phyloP scores from a whole-genome alignment of 2,329 filamentous ascomycete genomes.

The Byssochlamys sp. region DNA sequence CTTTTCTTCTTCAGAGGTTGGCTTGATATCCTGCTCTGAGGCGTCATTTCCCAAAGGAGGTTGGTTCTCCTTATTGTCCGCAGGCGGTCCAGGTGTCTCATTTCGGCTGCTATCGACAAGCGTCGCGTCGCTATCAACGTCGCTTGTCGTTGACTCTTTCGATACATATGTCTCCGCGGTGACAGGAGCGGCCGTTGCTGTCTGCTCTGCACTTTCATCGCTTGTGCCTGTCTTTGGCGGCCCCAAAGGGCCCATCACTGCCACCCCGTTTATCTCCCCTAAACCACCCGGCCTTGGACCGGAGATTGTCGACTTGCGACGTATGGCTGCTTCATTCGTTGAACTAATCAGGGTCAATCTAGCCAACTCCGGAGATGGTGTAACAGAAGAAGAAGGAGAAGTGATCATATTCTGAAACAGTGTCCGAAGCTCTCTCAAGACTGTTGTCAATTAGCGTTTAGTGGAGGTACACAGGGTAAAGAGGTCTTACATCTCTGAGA shows the following conservation, averaged over 20 bases:
- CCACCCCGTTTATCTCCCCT: conserved; percentile 36
- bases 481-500: conserved; percentile 62
- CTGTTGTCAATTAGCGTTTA: conserved; percentile 36
- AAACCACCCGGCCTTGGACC: conserved; percentile 19
- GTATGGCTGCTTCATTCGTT: conserved; percentile 44
- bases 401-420: conserved; percentile 64
- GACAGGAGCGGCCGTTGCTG: conserved; percentile 3
- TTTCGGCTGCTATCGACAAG: conserved; percentile 22
- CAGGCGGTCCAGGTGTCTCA: conserved; percentile 9
- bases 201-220: conserved; percentile 10
- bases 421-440: conserved; percentile 61
- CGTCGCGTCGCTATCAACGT: conserved; percentile 25
- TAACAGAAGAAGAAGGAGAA: conserved; percentile 53
- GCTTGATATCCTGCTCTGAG: conserved; percentile 16
- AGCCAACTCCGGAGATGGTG: conserved; percentile 66
- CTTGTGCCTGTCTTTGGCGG: conserved; percentile 21
- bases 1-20: conserved; percentile 5
- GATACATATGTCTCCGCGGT: conserved; percentile 10
- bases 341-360: conserved; percentile 63
- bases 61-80: conserved; percentile 33
- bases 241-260: conserved; percentile 38
- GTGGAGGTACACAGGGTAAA: not conserved
- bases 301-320: conserved; percentile 38
- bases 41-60: conserved; percentile 10
- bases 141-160: conserved; percentile 19